These are phyloP conservation scores for Diplodia corticola DNA, from an alignment of 2,329 filamentous ascomycete species.

Conservation along the genomic window DNA sequence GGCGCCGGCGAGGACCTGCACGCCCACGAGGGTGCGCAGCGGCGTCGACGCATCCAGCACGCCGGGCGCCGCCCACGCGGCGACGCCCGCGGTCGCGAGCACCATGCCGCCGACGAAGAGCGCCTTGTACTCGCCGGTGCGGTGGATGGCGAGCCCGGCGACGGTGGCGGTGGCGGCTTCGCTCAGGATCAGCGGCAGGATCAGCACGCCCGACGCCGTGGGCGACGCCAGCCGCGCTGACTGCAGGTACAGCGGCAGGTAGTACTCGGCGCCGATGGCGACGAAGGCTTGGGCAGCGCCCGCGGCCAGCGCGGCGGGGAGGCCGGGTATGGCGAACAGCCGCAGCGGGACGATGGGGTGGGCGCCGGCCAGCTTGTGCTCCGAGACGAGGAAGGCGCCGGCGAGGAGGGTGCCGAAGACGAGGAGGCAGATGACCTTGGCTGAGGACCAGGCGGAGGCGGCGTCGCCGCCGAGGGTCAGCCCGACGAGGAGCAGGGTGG, in stretches of 20 bases:
- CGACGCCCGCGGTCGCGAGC: slow-evolving; percentile 36
- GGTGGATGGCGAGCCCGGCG: slow-evolving; percentile 51
- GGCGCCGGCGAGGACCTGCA: slow-evolving; percentile 53
- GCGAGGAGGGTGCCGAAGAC: slow-evolving; percentile 53
- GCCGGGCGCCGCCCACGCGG: slow-evolving; percentile 32
- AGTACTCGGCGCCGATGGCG: slow-evolving; percentile 68
- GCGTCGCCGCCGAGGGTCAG: slow-evolving; percentile 56
- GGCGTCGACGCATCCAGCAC: slow-evolving; percentile 30
- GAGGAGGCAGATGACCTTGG: slow-evolving; percentile 57
- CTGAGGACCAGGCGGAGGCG: slow-evolving; percentile 53
- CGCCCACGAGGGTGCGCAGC: slow-evolving; percentile 45
- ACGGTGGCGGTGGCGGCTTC: too few species aligned
- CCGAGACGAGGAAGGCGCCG: slow-evolving; percentile 59
- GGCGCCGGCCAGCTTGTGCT: slow-evolving; percentile 61
- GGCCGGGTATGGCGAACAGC: slow-evolving; percentile 60
- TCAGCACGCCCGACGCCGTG: slow-evolving; percentile 57
- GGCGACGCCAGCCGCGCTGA: slow-evolving; percentile 65
- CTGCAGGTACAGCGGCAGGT: slow-evolving; percentile 73
- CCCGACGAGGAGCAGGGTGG: slow-evolving; percentile 54
- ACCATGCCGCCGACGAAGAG: slow-evolving; percentile 39
- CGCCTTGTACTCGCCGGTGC: slow-evolving; percentile 45
- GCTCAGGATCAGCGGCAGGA: slow-evolving; percentile 67
- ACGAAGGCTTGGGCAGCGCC: slow-evolving; percentile 48
- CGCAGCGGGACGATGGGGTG: slow-evolving; percentile 63
- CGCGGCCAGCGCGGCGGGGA: slow-evolving; percentile 57